A percentile compares a stretch with the other conserved stretches of the same genome.
phyloP scores from a whole-genome alignment of 331 rosid genomes.

The Phaseolus coccineus region DNA sequence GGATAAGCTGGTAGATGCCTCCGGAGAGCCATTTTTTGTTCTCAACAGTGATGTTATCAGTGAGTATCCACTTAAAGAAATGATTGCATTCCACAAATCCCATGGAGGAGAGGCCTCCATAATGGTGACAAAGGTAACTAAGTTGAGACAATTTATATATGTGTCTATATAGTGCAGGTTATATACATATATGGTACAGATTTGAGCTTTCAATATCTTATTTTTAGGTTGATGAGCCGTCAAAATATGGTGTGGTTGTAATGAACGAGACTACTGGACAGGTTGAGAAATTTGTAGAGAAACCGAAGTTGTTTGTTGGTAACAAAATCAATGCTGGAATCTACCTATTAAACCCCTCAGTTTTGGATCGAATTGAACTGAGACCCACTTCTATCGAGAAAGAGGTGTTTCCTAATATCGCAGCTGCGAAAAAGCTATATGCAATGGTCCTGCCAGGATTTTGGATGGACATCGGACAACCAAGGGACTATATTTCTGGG shows the following conservation, averaged over 20 bases:
- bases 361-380: conserved; percentile 75
- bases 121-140: conserved; percentile 85
- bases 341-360: conserved; percentile 78
- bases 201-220: background rate
- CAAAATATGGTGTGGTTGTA: conserved; percentile 89
- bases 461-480: conserved; percentile 96
- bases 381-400: conserved; percentile 90
- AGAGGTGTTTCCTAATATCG: conserved; percentile 84
- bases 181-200: background rate
- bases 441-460: conserved; percentile 93
- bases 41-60: conserved; percentile 91
- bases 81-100: conserved; percentile 73
- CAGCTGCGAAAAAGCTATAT: conserved; percentile 68
- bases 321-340: conserved; percentile 93
- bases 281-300: conserved; percentile 84
- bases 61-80: conserved; percentile 81
- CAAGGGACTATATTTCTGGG: conserved; percentile 82
- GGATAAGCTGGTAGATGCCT: conserved; percentile 69
- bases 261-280: conserved; percentile 79
- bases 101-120: conserved; percentile 94
- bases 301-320: conserved; percentile 85
- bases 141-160: background rate
- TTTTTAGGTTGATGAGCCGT: conserved; percentile 86
- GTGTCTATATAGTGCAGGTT: background rate
- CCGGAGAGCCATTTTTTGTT: conserved; percentile 84